Conservation (phyloP, 257 asterid genomes). For the Forsythia viridissima region DNA sequence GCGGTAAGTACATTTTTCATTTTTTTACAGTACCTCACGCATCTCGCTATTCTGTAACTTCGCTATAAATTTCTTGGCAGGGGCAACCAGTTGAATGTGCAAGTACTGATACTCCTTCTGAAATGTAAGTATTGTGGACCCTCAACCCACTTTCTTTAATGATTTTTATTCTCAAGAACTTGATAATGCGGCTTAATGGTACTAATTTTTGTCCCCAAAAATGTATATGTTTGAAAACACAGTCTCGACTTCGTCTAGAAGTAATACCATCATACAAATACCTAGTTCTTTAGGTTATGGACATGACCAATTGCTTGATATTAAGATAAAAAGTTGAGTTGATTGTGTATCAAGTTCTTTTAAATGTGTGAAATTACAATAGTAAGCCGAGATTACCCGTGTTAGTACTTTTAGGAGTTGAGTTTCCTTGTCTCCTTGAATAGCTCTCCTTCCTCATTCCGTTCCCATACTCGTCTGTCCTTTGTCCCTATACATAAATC, state of each 20-base stretch:
- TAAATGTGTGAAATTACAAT: neutral
- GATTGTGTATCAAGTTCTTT: neutral
- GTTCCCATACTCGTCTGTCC: neutral
- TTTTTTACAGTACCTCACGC: conserved; percentile 17
- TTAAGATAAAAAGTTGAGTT: neutral
- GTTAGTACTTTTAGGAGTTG: neutral
- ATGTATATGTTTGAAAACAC: neutral
- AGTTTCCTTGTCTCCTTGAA: neutral
- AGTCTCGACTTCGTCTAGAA: neutral
- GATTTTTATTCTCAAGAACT: neutral
- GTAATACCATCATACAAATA: neutral
- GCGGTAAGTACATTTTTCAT: conserved; percentile 44
- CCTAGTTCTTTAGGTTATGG: neutral
- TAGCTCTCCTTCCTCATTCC: neutral
- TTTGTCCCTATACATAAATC: neutral
- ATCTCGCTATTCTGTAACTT: neutral
- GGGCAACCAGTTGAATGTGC: conserved; percentile 56
- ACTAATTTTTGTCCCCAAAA: neutral
- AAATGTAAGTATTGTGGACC: conserved; percentile 48
- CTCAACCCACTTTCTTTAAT: neutral
- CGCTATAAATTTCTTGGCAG: conserved; percentile 37
- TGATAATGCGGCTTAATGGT: neutral
- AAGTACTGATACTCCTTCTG: conserved; percentile 62
- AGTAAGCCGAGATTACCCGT: neutral
- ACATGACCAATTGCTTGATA: neutral